These are phyloP conservation scores for Copromyces sp. DNA, from an alignment of 495 filamentous ascomycete species.

Conservation along the genomic window DNA sequence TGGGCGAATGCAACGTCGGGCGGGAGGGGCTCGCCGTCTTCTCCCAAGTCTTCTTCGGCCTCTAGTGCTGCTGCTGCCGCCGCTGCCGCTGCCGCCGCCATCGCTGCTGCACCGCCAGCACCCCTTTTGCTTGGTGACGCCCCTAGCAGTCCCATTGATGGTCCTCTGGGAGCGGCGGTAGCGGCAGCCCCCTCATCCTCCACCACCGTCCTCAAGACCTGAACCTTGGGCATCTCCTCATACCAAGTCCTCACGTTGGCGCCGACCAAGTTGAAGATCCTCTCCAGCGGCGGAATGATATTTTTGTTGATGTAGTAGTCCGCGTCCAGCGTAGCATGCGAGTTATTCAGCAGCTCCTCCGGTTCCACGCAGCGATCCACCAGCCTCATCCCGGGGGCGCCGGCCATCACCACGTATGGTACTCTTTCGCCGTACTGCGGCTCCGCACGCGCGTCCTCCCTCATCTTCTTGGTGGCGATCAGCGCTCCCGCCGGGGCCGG, in stretches of 20 bases:
- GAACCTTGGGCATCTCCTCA: conserved; percentile 90
- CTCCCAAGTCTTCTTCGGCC: background rate
- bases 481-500: conserved; percentile 77
- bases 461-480: conserved; percentile 76
- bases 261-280: conserved; percentile 95
- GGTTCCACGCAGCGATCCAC: conserved; percentile 87
- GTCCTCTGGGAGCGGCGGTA: background rate
- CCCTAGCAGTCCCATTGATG: background rate
- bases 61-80: background rate
- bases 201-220: conserved; percentile 54
- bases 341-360: conserved; percentile 65
- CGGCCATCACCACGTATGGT: conserved; percentile 85
- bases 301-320: conserved; percentile 98
- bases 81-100: background rate
- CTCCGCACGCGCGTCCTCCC: conserved; percentile 72
- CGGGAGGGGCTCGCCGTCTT: background rate
- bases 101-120: background rate
- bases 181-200: background rate
- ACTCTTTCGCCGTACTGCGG: conserved; percentile 94
- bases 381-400: conserved; percentile 73
- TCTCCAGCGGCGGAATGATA: conserved; percentile 84
- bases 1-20: conserved; percentile 17
- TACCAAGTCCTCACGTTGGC: conserved; percentile 90
- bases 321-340: conserved; percentile 75
- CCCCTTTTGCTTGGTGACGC: background rate